Conservation (phyloP, 2,329 filamentous ascomycete genomes). For the Microsporum ferrugineum region DNA sequence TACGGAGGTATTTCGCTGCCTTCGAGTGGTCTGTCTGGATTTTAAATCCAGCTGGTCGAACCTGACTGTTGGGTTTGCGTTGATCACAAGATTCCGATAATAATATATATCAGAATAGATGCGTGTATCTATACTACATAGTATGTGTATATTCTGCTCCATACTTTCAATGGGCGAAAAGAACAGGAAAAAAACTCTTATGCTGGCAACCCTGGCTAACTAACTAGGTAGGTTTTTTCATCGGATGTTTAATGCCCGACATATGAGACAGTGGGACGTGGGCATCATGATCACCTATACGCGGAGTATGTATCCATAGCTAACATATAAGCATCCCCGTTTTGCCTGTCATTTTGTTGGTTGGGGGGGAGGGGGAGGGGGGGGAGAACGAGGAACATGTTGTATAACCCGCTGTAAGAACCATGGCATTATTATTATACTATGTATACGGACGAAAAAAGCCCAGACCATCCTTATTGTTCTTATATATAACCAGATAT, state of each 20-base stretch:
- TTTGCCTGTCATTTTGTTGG: neutral
- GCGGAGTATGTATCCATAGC: neutral
- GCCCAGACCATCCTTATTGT: too few species aligned
- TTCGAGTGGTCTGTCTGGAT: neutral
- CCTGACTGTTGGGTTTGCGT: neutral
- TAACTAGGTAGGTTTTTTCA: neutral
- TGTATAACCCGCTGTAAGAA: too few species aligned
- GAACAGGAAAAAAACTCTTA: too few species aligned
- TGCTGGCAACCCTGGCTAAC: neutral
- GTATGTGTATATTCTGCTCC: too few species aligned
- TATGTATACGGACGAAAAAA: too few species aligned
- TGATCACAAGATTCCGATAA: neutral
- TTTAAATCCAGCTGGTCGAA: neutral
- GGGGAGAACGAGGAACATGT: too few species aligned
- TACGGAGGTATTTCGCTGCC: neutral
- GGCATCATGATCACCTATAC: neutral
- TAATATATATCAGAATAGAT: too few species aligned
- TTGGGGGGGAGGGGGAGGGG: too few species aligned
- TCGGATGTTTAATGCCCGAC: neutral
- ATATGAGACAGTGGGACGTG: neutral
- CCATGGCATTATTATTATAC: too few species aligned
- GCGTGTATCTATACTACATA: too few species aligned
- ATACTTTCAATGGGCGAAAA: too few species aligned
- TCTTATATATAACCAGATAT: neutral
- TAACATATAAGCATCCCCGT: neutral